A percentile compares a stretch with the other conserved stretches of the same genome.
phyloP scores from a whole-genome alignment of 768 basidiomycete genomes.

The Floccularia luteovirens region DNA sequence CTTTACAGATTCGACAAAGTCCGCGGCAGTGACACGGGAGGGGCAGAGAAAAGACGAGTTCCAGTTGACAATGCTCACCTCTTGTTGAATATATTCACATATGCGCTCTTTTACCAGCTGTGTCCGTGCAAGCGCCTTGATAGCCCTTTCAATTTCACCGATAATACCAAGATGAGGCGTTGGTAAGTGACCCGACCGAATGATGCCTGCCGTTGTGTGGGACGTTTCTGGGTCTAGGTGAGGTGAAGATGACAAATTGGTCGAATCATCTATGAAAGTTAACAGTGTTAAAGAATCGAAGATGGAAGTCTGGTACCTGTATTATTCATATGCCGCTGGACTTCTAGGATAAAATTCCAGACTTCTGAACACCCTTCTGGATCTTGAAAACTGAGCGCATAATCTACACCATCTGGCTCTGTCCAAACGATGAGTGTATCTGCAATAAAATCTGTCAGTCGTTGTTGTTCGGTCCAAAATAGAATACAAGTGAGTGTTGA shows the following conservation, averaged over 20 bases:
- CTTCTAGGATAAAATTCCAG: slow-evolving; percentile 94
- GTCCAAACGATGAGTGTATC: slow-evolving; percentile 99
- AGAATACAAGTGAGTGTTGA: background rate
- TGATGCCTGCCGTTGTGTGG: slow-evolving; percentile 54
- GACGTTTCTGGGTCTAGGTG: slow-evolving; percentile 46
- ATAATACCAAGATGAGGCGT: slow-evolving; percentile 72
- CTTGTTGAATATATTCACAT: slow-evolving; percentile 82
- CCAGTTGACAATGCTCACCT: slow-evolving; percentile 42
- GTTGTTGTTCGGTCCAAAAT: background rate
- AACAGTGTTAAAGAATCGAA: background rate
- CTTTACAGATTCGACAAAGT: too few relatives aligned
- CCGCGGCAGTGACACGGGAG: too few relatives aligned
- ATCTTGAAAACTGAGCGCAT: slow-evolving; percentile 96
- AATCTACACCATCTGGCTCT: slow-evolving; percentile 89
- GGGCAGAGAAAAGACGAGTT: slow-evolving; percentile 3
- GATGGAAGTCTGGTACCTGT: slow-evolving; percentile 30
- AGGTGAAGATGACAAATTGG: slow-evolving; percentile 53
- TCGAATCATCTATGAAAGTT: slow-evolving; percentile 31
- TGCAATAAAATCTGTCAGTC: slow-evolving; percentile 19
- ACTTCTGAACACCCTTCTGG: slow-evolving; percentile 93
- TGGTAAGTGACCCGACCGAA: slow-evolving; percentile 69
- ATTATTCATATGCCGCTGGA: slow-evolving; percentile 75
- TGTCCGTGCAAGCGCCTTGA: slow-evolving; percentile 71
- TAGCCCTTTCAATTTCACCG: slow-evolving; percentile 69
- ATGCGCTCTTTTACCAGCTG: slow-evolving; percentile 72